phyloP scores from a whole-genome alignment of 1,139 yeast genomes.

The Martiniozyma asiatica region DNA sequence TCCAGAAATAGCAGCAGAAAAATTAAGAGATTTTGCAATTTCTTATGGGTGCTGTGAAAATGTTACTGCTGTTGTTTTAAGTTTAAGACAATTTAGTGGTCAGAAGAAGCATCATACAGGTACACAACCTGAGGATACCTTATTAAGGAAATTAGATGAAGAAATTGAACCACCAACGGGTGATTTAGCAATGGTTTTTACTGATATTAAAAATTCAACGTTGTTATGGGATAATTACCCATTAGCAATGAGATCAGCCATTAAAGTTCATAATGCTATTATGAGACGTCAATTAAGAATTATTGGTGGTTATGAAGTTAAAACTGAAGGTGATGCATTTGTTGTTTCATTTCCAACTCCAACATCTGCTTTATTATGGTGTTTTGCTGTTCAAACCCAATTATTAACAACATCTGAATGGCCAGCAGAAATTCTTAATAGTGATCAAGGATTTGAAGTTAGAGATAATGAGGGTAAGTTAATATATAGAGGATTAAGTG shows the following conservation, averaged over 20 bases:
- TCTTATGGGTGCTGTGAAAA: conserved; percentile 83
- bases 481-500: conserved; percentile 80
- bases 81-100: conserved; percentile 37
- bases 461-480: conserved; percentile 52
- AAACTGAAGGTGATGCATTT: conserved; percentile 98
- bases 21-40: conserved; percentile 84
- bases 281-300: conserved; percentile 91
- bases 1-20: conserved; percentile 89
- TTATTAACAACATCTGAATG: conserved; percentile 71
- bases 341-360: conserved; percentile 98
- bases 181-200: conserved; percentile 86
- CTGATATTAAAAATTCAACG: conserved; percentile 94
- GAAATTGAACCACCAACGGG: conserved; percentile 96
- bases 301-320: conserved; percentile 95
- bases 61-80: conserved; percentile 73
- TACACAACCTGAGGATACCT: conserved; percentile 59
- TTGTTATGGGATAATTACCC: conserved; percentile 89
- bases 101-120: conserved; percentile 34
- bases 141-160: conserved; percentile 72
- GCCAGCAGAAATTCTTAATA: conserved; percentile 86
- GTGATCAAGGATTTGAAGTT: conserved; percentile 75
- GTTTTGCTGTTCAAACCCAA: conserved; percentile 84
- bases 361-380: conserved; percentile 84
- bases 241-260: conserved; percentile 92
- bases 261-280: conserved; percentile 81